Evolutionary conservation across 768 basidiomycete genomes (phyloP), one percentile per base, ranked within the genome.

Genomic region (Termitomyces sp.): DNA sequence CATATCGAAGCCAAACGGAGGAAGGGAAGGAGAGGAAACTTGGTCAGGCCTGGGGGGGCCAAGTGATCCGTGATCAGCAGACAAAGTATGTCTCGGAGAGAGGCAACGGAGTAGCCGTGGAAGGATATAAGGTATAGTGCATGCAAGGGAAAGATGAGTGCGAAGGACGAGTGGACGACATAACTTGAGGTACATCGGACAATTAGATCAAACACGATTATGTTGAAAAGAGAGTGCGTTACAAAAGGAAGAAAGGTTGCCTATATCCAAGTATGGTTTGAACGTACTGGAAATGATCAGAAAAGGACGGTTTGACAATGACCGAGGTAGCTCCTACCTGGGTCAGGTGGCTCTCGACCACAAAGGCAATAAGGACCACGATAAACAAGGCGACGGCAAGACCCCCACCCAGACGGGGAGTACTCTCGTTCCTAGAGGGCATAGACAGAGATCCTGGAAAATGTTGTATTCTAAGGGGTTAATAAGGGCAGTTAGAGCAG

Each of bases 241-340:
- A 92, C 92, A 95, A 92, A 59, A 92, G 76, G 65, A 98, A 89
- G 78, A 86, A 96, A 0, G 96, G 92, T 58, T 97, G 91, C 52
- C 85, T 79, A 73, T 90, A 99, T 34, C 77, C 83, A 31, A 92
- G 73, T 1, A 78, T 80, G 1, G 84, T 84, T 69, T 94, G 90
- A 14, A 96, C 84, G 72, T 93, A 87, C 91, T 94, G 50, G 10
- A 53, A 4, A 21, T 29, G 17, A 9, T 42, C 11, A n/a, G 42
- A 32, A 6, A 9, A 12, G 48, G n/a, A 8, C 35, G n/a, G 12
- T 9, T 2, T 27, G 23, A 5, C 31, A 45, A n/a, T n/a, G n/a
- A n/a, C n/a, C n/a, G n/a, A 25, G 23, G 46, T 11, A n/a, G 5
- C 14, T 62, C 75, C 31, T 62, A 91, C 91, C 77, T 92, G 89